Evolutionary conservation across 164 flowering plant species (phyloP).

Genomic region (Vitis riparia): DNA sequence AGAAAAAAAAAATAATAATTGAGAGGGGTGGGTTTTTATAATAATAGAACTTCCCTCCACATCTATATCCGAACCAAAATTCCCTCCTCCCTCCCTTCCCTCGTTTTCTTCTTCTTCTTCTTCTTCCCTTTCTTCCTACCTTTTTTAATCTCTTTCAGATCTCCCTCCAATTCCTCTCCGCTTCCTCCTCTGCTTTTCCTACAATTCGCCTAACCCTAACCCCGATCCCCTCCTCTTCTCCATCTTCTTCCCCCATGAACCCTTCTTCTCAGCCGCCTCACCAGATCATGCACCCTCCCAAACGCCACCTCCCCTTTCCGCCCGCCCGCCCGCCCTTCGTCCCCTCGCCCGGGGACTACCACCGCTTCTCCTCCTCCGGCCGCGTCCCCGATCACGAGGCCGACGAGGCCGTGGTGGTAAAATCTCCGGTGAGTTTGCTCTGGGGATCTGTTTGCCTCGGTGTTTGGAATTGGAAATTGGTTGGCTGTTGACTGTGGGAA

Average conservation of each 20-base stretch:
- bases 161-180: constrained; percentile 9
- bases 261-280: background rate
- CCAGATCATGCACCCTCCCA: constrained; percentile 11
- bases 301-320: constrained; percentile 29
- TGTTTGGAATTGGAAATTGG: no score
- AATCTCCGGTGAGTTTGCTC: constrained; percentile 40
- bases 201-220: background rate
- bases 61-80: constrained; percentile 64
- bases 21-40: background rate
- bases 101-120: constrained; percentile 36
- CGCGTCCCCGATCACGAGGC: constrained; percentile 28
- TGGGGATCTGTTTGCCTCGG: no score
- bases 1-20: background rate
- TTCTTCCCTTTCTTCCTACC: constrained; percentile 20
- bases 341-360: constrained; percentile 44
- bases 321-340: constrained; percentile 51
- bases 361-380: constrained; percentile 34
- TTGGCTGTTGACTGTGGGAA: background rate
- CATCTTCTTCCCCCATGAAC: no score
- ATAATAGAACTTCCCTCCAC: constrained; percentile 56
- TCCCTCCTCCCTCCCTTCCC: constrained; percentile 42
- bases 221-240: background rate
- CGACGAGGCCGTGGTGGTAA: constrained; percentile 36
- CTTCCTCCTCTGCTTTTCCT: background rate
- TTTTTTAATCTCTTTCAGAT: constrained; percentile 18